phyloP scores from a whole-genome alignment of 1,284 basidiomycete genomes.

The Violaceomyces palustris region DNA sequence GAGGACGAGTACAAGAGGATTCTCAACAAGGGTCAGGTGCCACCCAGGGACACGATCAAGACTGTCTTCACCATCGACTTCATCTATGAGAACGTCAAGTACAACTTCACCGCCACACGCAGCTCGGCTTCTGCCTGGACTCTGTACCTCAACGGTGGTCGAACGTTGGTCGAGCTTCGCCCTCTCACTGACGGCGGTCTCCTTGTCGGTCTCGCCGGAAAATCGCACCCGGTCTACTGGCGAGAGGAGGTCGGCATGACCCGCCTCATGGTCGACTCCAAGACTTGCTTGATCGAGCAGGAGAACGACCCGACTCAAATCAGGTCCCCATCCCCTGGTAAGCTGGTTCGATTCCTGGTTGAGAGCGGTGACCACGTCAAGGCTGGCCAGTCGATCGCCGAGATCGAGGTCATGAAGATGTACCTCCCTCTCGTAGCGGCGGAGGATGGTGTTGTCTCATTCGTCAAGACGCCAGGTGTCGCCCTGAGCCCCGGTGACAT shows the following conservation, averaged over 20 bases:
- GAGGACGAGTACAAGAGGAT: constrained; percentile 90
- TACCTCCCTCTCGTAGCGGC: constrained; percentile 68
- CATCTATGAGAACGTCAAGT: constrained; percentile 92
- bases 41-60: constrained; percentile 86
- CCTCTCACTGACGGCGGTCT: constrained; percentile 92
- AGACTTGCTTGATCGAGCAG: constrained; percentile 97
- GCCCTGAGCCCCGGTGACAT: constrained; percentile 96
- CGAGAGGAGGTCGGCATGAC: constrained; percentile 79
- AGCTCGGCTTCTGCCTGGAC: constrained; percentile 85
- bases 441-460: constrained; percentile 74
- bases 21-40: constrained; percentile 96
- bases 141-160: constrained; percentile 88
- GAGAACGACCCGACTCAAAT: constrained; percentile 99
- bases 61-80: constrained; percentile 91
- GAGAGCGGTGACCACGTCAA: constrained; percentile 96
- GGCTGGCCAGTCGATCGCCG: constrained; percentile 92
- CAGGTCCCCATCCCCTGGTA: constrained; percentile 91
- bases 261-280: constrained; percentile 83
- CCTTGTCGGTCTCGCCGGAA: constrained; percentile 82
- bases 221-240: constrained; percentile 97
- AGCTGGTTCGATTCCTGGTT: constrained; percentile 88
- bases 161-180: constrained; percentile 54
- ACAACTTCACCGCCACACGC: constrained; percentile 91
- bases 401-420: constrained; percentile 68
- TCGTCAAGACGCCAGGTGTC: constrained; percentile 96